These are phyloP conservation scores for Endoconidiophora laricicola DNA, from an alignment of 2,329 filamentous ascomycete genomes.

Conservation along the genomic window DNA sequence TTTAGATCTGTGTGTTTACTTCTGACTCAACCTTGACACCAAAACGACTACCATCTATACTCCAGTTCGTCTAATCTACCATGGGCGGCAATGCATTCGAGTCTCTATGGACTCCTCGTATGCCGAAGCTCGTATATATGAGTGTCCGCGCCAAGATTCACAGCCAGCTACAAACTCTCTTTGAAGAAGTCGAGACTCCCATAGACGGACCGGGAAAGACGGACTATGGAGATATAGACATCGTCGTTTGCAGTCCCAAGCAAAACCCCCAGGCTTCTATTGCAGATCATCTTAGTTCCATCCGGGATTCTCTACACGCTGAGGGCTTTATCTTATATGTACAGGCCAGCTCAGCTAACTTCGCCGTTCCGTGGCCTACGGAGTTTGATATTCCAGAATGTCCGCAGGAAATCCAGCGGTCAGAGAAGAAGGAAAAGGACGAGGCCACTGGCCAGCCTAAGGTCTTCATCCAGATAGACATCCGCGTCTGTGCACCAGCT, in stretches of 20 bases:
- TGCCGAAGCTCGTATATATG: conserved; percentile 41
- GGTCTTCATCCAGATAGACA: conserved; percentile 46
- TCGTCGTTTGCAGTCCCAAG: conserved; percentile 35
- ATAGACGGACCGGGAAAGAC: conserved; percentile 53
- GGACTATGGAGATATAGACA: conserved; percentile 57
- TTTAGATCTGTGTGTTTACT: neutral
- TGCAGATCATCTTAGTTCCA: neutral
- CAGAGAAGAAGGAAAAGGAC: neutral
- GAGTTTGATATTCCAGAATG: conserved; percentile 9
- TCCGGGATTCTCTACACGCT: conserved; percentile 19
- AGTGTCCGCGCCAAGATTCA: conserved; percentile 30
- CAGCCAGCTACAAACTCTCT: conserved; percentile 32
- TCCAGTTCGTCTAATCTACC: neutral
- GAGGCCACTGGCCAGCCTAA: neutral
- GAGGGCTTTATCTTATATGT: neutral
- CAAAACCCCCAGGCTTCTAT: neutral
- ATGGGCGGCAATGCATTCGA: conserved; percentile 12
- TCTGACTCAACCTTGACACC: neutral
- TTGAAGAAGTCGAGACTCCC: conserved; percentile 37
- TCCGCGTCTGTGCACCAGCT: conserved; percentile 34
- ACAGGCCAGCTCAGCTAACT: conserved; percentile 19
- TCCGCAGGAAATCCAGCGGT: neutral
- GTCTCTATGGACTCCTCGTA: conserved; percentile 45
- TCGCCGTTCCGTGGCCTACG: conserved; percentile 40
- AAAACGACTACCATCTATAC: neutral